A percentile compares a stretch with the other conserved stretches of the same genome.
These are phyloP conservation scores for Aspergillus conjunctus DNA, from an alignment of 495 filamentous ascomycete genomes.

Conservation along the genomic window DNA sequence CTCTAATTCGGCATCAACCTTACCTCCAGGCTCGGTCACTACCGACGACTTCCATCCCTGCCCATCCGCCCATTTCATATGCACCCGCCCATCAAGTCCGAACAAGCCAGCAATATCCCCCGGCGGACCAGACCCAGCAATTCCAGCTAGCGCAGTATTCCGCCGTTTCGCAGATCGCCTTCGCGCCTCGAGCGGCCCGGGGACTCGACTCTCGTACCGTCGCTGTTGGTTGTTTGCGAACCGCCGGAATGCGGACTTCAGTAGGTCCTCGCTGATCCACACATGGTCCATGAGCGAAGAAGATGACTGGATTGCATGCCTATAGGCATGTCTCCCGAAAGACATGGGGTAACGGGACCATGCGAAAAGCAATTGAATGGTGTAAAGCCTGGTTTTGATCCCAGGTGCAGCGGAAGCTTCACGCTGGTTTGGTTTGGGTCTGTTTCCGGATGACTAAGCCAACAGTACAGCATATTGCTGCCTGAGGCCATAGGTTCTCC, in stretches of 20 bases:
- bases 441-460: constrained; percentile 14
- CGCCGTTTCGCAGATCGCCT: constrained; percentile 53
- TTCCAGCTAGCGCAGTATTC: constrained; percentile 49
- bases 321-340: constrained; percentile 48
- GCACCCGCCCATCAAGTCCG: constrained; percentile 48
- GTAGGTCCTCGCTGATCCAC: constrained; percentile 59
- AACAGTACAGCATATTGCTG: background rate
- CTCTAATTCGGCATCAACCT: background rate
- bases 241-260: constrained; percentile 51
- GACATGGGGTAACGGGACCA: constrained; percentile 39
- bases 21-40: constrained; percentile 33
- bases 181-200: constrained; percentile 63
- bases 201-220: constrained; percentile 56
- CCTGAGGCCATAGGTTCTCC: constrained; percentile 8
- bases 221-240: constrained; percentile 45
- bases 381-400: constrained; percentile 12
- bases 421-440: background rate
- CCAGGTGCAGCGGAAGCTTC: too few relatives aligned
- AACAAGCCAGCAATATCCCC: constrained; percentile 47
- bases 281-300: constrained; percentile 40
- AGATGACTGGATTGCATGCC: constrained; percentile 42
- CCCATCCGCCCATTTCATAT: constrained; percentile 47
- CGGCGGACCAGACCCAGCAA: constrained; percentile 29
- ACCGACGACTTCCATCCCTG: constrained; percentile 30
- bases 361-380: constrained; percentile 33